Base-by-base conservation (phyloP, 768 basidiomycete genomes). In the Phylloporus sp. region DNA sequence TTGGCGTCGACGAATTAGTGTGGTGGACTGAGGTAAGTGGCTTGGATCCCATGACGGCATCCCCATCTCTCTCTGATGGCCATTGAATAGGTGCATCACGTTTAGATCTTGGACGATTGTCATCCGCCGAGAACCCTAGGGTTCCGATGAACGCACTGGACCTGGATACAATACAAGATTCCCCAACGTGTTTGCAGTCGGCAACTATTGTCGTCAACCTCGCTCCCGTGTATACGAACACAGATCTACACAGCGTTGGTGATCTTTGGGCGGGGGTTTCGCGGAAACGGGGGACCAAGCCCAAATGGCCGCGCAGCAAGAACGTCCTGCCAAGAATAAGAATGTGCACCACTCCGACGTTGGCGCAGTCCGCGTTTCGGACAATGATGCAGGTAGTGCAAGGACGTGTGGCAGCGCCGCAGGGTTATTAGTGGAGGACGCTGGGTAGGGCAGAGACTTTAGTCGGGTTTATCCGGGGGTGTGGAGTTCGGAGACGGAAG, bases 31-130 rank as follows among this genome's bases (percentile, higher is more conserved):
- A 50, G 15, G 39, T 53, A 59, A 53, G 49, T 51, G 41, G 18
- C 34, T 38, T 29, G 8, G 27, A 50, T 58, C 61, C 51, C 29
- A 24, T 56, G 22, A 43, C 36, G 35, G 35, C 47, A 44, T 49
- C 29, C 32, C 28, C 20, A 38, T 34, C 44, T 32, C 45, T 24
- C 8, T 54, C 29, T 20, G 22, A 44, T 4, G 31, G 34, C 20
- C 18, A 29, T 47, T 47, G 20, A 45, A 15, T 45, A 23, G 22
- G 31, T 29, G 29, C 20, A 32, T 45, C 31, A 45, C 29, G 6
- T 32, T 20, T 22, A 22, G 43, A 29, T 29, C 28, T 22, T 26
- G 45, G 22, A 35, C 15, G 45, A 35, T 27, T 16, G 16, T 26
- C 31, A 26, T 42, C 48, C 48, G 42, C 49, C 49, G 49, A 50